Base-by-base conservation (phyloP, 139 green algal genomes). In the Chlamydomonas eustigma region DNA sequence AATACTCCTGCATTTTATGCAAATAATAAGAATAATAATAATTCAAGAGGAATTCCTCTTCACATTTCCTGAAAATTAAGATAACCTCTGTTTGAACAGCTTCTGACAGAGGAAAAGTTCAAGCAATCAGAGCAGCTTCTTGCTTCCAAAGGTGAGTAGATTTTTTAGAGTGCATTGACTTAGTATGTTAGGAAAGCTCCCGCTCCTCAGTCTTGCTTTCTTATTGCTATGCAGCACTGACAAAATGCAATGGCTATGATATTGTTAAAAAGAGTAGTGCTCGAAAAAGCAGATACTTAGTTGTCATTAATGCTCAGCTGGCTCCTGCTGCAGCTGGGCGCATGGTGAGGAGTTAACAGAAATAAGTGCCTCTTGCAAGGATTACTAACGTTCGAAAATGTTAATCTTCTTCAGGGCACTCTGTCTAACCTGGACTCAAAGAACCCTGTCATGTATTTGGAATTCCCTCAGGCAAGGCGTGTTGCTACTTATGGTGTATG, bases 361-460 rank as follows among this genome's bases (percentile, higher is more conserved):
- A n/a, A 37, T 24, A 2, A 44, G 28, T 44, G 4, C 3, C 39
- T 2, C 2, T 28, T 58, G 44, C 44, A 12, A 18, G n/a, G n/a
- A n/a, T n/a, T n/a, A n/a, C 8, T 50, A 2, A 24, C 37, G n/a
- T 4, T 39, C 25, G 3, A 8, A 75, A 75, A n/a, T 18, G n/a
- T 32, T 8, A 68, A 69, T 8, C 36, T 22, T 8, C 8, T 73
- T 37, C 82, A 93, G 89, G 92, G 93, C 31, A 88, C 83, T 3
- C 84, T 97, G 33, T 75, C 87, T 0, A 39, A 89, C 24, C 88
- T 97, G 69, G 91, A 97, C 86, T 87, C 72, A 30, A 82, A 84
- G 39, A 92, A 93, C 73, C 93, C 93, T 0, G 84, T 96, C 38
- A 77, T 97, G 83, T 96, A 97, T 82, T 73, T 97, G 4, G 86